Evolutionary conservation across 140 eudicot genomes (phyloP).

Genomic region (Flaveria floridana): DNA sequence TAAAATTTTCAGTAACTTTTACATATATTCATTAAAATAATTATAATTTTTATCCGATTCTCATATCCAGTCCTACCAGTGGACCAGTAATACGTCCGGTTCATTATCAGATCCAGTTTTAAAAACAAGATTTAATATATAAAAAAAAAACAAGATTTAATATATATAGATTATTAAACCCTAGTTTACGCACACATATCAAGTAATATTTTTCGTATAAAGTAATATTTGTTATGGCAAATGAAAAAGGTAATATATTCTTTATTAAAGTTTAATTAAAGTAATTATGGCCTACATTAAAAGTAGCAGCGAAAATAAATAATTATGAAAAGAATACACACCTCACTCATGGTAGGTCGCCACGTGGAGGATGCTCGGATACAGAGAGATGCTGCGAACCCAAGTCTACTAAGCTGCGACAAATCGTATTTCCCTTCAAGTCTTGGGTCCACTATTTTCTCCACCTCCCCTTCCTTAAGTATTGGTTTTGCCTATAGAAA

Average conservation of each 20-base stretch:
- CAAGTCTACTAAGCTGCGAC: conserved; percentile 55
- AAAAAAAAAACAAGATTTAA: no score
- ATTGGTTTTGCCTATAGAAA: conserved; percentile 74
- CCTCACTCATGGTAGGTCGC: conserved; percentile 99
- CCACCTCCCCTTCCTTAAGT: conserved; percentile 55
- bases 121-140: no score
- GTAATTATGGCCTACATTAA: conserved; percentile 15
- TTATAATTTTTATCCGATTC: no score
- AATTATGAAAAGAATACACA: neutral
- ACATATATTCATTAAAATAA: no score
- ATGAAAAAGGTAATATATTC: neutral
- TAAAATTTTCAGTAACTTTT: no score
- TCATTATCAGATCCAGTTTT: no score
- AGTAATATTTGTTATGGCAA: neutral
- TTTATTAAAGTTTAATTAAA: conserved; percentile 3
- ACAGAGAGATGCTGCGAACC: conserved; percentile 80
- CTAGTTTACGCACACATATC: no score
- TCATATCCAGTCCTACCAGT: no score
- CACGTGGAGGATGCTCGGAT: conserved; percentile 80
- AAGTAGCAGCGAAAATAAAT: neutral
- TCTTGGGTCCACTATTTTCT: conserved; percentile 63
- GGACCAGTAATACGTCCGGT: no score
- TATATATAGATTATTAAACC: no score
- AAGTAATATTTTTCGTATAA: no score
- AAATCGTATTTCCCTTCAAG: conserved; percentile 63